Conservation (phyloP, 2,329 filamentous ascomycete species). For the Colletotrichum sojae region DNA sequence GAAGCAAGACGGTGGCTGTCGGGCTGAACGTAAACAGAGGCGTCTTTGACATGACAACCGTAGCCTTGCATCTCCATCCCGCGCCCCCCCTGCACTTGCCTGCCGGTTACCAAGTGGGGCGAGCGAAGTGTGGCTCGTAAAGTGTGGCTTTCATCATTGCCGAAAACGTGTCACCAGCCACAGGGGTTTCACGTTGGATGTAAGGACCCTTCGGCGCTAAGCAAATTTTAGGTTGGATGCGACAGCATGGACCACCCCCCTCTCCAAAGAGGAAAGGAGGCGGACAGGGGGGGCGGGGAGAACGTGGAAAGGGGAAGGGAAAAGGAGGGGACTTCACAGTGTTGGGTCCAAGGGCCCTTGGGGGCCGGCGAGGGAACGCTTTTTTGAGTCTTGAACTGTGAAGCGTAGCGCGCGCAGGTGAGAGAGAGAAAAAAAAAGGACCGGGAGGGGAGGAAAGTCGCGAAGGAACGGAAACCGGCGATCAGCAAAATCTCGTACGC, state of each 20-base stretch:
- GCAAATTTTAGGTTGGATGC: constrained; percentile 31
- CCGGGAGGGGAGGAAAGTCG: constrained; percentile 16
- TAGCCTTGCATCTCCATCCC: constrained; percentile 43
- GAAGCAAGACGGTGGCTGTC: constrained; percentile 17
- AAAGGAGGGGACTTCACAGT: constrained; percentile 12
- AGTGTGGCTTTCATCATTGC: constrained; percentile 32
- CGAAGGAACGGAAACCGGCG: neutral
- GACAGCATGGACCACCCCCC: constrained; percentile 32
- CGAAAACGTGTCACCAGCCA: constrained; percentile 11
- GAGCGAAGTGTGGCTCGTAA: neutral
- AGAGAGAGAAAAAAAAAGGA: neutral
- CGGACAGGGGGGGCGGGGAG: constrained; percentile 23
- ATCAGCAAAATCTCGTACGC: constrained; percentile 23
- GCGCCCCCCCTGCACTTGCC: neutral
- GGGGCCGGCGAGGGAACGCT: constrained; percentile 18
- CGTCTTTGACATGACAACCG: constrained; percentile 45
- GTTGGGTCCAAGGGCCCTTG: constrained; percentile 11
- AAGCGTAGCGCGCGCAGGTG: no score
- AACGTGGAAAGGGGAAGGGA: constrained; percentile 40
- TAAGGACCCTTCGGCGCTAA: constrained; percentile 39
- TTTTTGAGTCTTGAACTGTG: no score
- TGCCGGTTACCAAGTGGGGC: constrained; percentile 7
- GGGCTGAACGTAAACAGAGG: constrained; percentile 40
- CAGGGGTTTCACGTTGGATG: constrained; percentile 34
- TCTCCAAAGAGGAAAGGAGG: constrained; percentile 36